Base-by-base conservation (phyloP, 1,284 basidiomycete species). In the Naganishia cerealis region DNA sequence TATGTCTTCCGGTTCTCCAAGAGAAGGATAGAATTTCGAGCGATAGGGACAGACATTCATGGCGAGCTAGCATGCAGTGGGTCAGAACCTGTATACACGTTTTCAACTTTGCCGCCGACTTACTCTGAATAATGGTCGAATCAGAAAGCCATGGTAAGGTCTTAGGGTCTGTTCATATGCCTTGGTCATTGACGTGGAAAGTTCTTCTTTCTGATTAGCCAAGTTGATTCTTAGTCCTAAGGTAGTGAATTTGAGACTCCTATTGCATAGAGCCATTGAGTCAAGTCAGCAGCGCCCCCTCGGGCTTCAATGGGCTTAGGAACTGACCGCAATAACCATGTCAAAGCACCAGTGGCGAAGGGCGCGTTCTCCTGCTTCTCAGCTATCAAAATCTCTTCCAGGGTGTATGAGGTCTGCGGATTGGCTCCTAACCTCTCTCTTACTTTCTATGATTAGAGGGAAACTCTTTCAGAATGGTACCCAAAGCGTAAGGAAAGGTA, bases 1-100 rank as follows among this genome's bases (percentile, higher is more conserved):
- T 3, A 66, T 68, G 18, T 71, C 69, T 36, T 55, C 55, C 1
- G 72, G 72, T 21, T 68, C 66, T 6, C 89, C 90, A 42, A 96
- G 86, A 79, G 94, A 94, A 24, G 82, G 81, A 78, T 92, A 95
- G 79, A 96, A 94, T 74, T 88, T 87, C 26, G 83, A 85, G 67
- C 92, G 90, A 79, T 90, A 90, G 0, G 93, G 94, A 81, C 92
- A 94, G 0, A 92, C 92, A 75, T 89, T 94, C 90, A 96, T 91
- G 9, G 93, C 93, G 40, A 92, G 85, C 89, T 92, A 75, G 8
- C 8, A 57, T 26, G 26, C 21, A 54, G 3, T 46, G 29, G 13
- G 16, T 58, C 29, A 50, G 56, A 29, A n/a, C 16, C 21, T 18
- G 46, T 21, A 43, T n/a, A 21, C 1, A 0, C 52, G 59, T 16